Conservation (phyloP, 1,284 basidiomycete species). For the Schizophyllum commune region DNA sequence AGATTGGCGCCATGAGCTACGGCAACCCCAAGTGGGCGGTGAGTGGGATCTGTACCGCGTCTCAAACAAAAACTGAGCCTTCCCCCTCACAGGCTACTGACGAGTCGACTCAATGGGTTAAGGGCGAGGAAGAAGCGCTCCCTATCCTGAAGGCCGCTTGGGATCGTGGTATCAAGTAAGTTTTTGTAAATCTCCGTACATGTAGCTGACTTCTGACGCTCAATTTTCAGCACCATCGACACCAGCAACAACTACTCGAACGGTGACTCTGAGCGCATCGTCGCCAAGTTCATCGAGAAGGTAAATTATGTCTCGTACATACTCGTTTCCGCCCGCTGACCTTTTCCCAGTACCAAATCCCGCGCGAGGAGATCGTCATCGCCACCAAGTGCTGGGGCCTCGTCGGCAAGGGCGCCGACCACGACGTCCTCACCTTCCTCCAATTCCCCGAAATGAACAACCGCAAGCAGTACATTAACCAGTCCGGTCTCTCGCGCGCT, state of each 20-base stretch:
- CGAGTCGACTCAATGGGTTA: slow-evolving; percentile 21
- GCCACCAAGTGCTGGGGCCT: slow-evolving; percentile 29
- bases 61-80: too few species aligned
- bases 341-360: slow-evolving; percentile 37
- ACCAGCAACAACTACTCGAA: slow-evolving; percentile 54
- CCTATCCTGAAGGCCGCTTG: slow-evolving; percentile 38
- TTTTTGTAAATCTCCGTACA: too few species aligned
- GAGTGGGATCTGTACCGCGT: too few species aligned
- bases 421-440: background rate
- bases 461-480: slow-evolving; percentile 32
- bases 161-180: slow-evolving; percentile 29
- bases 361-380: slow-evolving; percentile 42
- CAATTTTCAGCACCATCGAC: slow-evolving; percentile 34
- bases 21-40: too few species aligned
- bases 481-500: slow-evolving; percentile 32
- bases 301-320: slow-evolving; percentile 11
- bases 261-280: slow-evolving; percentile 35
- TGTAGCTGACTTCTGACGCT: background rate
- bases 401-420: slow-evolving; percentile 12
- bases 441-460: slow-evolving; percentile 10
- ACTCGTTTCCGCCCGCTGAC: too few species aligned
- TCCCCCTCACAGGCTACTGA: too few species aligned
- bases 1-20: too few species aligned
- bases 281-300: slow-evolving; percentile 47
- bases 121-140: slow-evolving; percentile 34